Evolutionary conservation across 2,329 filamentous ascomycete species (phyloP).

Genomic region (Diaporthe ampelina): DNA sequence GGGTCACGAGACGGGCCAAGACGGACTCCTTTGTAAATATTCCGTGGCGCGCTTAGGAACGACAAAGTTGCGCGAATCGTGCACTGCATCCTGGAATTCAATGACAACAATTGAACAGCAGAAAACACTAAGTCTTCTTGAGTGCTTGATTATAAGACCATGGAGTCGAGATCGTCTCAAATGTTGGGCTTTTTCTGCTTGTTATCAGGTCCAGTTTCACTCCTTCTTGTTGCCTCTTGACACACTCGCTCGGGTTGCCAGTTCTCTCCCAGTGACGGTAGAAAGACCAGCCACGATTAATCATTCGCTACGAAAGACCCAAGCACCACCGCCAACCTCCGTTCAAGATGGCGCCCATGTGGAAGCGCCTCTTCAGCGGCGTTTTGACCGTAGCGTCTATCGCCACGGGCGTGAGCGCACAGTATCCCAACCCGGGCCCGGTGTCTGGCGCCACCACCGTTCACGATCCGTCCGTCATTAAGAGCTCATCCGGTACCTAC

Average conservation of each 20-base stretch:
- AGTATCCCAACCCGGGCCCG: constrained; percentile 14
- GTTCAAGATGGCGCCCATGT: not conserved
- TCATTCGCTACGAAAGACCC: no score
- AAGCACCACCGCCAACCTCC: not conserved
- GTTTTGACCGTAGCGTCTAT: not conserved
- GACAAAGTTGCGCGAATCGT: not conserved
- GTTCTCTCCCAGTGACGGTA: not conserved
- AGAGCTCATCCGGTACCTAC: not conserved
- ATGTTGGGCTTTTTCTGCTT: no score
- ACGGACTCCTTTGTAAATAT: not conserved
- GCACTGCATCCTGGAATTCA: not conserved
- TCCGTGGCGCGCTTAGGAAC: constrained; percentile 10
- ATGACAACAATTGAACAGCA: not conserved
- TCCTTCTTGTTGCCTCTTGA: not conserved
- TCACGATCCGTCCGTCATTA: not conserved
- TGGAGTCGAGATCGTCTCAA: not conserved
- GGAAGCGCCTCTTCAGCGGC: not conserved
- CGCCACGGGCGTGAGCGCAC: not conserved
- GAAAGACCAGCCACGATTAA: not conserved
- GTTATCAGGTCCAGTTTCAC: not conserved
- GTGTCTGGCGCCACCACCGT: constrained; percentile 8
- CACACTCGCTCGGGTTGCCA: no score
- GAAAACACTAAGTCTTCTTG: not conserved
- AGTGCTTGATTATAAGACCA: not conserved
- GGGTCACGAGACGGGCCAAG: constrained; percentile 2